Base-by-base conservation (phyloP, 306 rosid species). In the Arachis stenosperma region DNA sequence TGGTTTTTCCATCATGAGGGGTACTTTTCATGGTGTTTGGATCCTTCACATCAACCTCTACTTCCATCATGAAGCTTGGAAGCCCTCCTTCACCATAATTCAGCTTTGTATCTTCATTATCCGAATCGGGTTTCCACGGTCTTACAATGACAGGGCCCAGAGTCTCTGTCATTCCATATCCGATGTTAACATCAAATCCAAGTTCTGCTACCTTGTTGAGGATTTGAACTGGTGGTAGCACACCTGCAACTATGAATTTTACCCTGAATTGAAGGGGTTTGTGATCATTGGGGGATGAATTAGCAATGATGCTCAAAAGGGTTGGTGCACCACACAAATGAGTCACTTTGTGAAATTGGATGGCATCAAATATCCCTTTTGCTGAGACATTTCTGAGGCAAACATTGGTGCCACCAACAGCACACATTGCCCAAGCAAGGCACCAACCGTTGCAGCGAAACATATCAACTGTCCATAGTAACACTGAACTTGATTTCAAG, bases 361-460 rank as follows among this genome's bases (percentile, higher is more conserved):
- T 83, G 5, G 87, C 78, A 41, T 89, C 84, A 77, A 79, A 84
- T 36, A 93, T 86, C 17, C 57, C 61, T 67, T 75, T 78, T 6
- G 86, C 80, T 0, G 96, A 72, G 63, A 86, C 60, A 12, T 68
- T 78, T 60, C 86, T 75, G 9, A 88, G 77, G 62, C 89, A 91
- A 57, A 93, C 14, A 58, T 93, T 93, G 63, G 87, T 86, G 75
- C 92, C 98, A n/a, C 98, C 93, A 67, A 90, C 76, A 51, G 85
- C 87, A 39, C 97, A 77, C 81, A 90, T 77, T 29, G 83, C 89
- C 98, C 98, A 93, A 53, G 88, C 22, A 70, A 80, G 86, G 68
- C 98, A 90, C 98, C 98, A 93, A 0, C 98, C 98, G 2, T 87
- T 90, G 82, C 98, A 93, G 40, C 96, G 86, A 72, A 93, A 93